Evolutionary conservation across 805 yeast genomes (phyloP).

Genomic region (Nakazawaea pomicola): DNA sequence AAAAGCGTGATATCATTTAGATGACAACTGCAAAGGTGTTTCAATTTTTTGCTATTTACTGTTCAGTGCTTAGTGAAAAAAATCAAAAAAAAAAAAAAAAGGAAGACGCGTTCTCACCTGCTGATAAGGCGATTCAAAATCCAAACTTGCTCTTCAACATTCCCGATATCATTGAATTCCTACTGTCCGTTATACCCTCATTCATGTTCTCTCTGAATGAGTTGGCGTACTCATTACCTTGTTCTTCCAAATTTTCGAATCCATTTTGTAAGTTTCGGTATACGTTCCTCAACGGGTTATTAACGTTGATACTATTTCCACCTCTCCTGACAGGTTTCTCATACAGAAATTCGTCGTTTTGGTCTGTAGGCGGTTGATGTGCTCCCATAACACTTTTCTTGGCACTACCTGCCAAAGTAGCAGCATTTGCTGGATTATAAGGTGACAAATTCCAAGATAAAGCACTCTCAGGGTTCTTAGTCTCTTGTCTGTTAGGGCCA

Average conservation of each 20-base stretch:
- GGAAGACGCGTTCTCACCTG: not conserved
- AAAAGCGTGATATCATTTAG: conserved; percentile 1
- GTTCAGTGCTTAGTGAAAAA: too few relatives aligned
- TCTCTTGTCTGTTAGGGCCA: conserved; percentile 65
- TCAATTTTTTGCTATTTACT: not conserved
- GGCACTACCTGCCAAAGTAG: conserved; percentile 4
- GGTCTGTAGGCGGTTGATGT: not conserved
- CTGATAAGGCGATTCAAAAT: not conserved
- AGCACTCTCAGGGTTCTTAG: conserved; percentile 55
- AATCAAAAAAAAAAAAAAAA: not conserved
- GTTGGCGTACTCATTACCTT: conserved; percentile 53
- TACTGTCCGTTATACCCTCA: conserved; percentile 19
- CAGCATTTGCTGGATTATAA: conserved; percentile 27
- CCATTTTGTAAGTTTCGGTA: conserved; percentile 47
- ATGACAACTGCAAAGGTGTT: not conserved
- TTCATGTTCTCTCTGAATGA: conserved; percentile 47
- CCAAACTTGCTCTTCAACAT: conserved; percentile 10
- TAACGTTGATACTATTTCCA: conserved; percentile 1
- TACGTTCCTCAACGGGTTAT: conserved; percentile 20
- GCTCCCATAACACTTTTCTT: conserved; percentile 1
- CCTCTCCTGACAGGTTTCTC: conserved; percentile 39
- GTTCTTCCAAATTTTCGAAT: conserved; percentile 47
- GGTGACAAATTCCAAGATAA: conserved; percentile 45
- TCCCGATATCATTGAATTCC: conserved; percentile 10
- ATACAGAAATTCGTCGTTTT: conserved; percentile 29